phyloP scores from a whole-genome alignment of 306 rosid genomes.

The Gastrolobium bilobum region DNA sequence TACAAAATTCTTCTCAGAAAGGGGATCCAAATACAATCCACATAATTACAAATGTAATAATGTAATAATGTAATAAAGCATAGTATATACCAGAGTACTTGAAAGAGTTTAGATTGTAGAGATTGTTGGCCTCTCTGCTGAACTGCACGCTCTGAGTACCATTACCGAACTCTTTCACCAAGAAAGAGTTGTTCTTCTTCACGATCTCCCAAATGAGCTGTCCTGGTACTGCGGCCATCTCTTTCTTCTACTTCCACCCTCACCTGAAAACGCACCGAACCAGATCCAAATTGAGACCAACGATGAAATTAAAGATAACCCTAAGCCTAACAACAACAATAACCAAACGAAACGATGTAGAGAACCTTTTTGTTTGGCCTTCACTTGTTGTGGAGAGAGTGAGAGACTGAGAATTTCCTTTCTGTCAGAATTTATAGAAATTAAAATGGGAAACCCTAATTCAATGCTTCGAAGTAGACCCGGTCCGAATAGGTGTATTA shows the following conservation, averaged over 20 bases:
- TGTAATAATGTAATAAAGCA: not conserved
- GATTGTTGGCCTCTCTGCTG: slow-evolving; percentile 89
- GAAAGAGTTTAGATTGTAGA: slow-evolving; percentile 79
- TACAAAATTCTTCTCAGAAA: not conserved
- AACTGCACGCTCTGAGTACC: slow-evolving; percentile 84
- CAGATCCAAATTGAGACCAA: slow-evolving; percentile 30
- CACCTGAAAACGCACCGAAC: slow-evolving; percentile 44
- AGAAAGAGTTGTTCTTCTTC: slow-evolving; percentile 84
- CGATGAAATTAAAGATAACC: not conserved
- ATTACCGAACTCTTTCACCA: slow-evolving; percentile 85
- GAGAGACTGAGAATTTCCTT: not conserved
- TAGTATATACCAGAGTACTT: slow-evolving; percentile 73
- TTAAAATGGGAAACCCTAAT: slow-evolving; percentile 66
- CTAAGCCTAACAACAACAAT: not conserved
- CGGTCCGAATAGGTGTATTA: not conserved
- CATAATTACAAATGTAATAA: not conserved
- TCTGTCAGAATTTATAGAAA: slow-evolving; percentile 47
- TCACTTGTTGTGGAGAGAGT: slow-evolving; percentile 4
- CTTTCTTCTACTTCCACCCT: slow-evolving; percentile 28
- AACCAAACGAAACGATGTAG: not conserved
- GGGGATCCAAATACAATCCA: not conserved
- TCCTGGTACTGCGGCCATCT: slow-evolving; percentile 85
- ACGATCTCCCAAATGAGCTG: slow-evolving; percentile 94
- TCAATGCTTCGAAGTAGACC: not conserved
- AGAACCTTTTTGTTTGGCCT: slow-evolving; percentile 24